Conservation (phyloP, 257 asterid genomes). For the Primulina tabacum region DNA sequence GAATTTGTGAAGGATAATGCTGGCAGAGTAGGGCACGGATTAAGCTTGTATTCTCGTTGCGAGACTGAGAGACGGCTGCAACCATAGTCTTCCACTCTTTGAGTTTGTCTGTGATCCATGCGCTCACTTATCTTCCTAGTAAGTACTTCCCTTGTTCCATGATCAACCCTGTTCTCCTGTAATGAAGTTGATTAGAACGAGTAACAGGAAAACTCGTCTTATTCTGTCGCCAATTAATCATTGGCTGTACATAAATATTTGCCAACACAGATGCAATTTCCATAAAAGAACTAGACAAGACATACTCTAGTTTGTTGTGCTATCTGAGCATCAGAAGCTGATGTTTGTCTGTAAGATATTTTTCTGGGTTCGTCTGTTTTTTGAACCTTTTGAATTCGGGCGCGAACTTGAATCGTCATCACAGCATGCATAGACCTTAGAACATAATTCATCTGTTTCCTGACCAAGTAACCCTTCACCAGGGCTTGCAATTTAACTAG, state of each 20-base stretch:
- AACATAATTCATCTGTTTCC: constrained; percentile 54
- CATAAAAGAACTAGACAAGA: background rate
- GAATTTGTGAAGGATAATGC: constrained; percentile 43
- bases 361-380: constrained; percentile 41
- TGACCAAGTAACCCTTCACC: constrained; percentile 69
- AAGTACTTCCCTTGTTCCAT: constrained; percentile 28
- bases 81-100: constrained; percentile 34
- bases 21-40: constrained; percentile 45
- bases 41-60: constrained; percentile 34
- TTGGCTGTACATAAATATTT: background rate
- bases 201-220: background rate
- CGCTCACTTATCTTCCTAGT: constrained; percentile 39
- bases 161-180: constrained; percentile 35
- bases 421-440: constrained; percentile 58
- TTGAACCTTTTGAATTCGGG: constrained; percentile 55
- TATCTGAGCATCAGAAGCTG: constrained; percentile 30
- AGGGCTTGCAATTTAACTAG: constrained; percentile 78
- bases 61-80: constrained; percentile 36
- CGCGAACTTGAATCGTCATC: constrained; percentile 67
- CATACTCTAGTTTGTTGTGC: constrained; percentile 32
- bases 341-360: constrained; percentile 26
- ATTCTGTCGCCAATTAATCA: background rate
- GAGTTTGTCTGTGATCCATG: constrained; percentile 26
- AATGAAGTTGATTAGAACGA: constrained; percentile 2
- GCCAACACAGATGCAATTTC: background rate